These are phyloP conservation scores for Taphrina confusa DNA, from an alignment of 1,139 yeast species.

Conservation along the genomic window DNA sequence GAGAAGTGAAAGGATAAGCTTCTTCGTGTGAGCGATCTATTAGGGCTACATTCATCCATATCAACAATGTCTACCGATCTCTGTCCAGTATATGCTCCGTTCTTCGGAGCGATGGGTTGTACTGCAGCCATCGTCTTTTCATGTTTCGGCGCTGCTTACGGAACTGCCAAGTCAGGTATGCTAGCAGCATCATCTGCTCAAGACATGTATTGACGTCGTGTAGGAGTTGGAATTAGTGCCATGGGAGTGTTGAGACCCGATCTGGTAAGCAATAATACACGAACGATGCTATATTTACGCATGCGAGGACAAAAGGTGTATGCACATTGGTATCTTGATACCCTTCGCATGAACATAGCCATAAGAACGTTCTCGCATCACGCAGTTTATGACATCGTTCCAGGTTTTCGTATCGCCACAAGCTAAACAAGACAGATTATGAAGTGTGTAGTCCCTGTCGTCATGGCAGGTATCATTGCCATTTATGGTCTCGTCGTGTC, in stretches of 20 bases:
- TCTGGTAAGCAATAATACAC: conserved; percentile 45
- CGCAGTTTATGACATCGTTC: no score
- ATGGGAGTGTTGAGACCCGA: conserved; percentile 97
- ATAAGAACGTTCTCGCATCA: no score
- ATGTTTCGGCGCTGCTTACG: conserved; percentile 84
- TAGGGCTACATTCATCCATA: no score
- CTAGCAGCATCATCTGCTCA: background rate
- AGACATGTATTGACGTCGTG: background rate
- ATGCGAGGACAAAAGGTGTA: no score
- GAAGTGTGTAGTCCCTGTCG: conserved; percentile 45
- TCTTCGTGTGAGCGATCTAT: no score
- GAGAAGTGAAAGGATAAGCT: no score
- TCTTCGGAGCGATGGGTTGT: conserved; percentile 97
- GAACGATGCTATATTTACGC: no score
- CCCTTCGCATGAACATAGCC: no score
- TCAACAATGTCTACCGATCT: conserved; percentile 33
- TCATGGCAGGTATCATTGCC: conserved; percentile 96
- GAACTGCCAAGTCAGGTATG: conserved; percentile 92
- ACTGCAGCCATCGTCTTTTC: conserved; percentile 98
- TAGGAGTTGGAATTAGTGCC: conserved; percentile 87
- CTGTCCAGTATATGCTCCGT: conserved; percentile 53
- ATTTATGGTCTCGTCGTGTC: conserved; percentile 96
- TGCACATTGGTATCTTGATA: no score
- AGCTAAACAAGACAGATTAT: conserved; percentile 27
- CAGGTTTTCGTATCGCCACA: conserved; percentile 1